A percentile compares a stretch with the other conserved stretches of the same genome.
phyloP scores from a whole-genome alignment of 2,329 filamentous ascomycete species.

The Botrytis paeoniae region DNA sequence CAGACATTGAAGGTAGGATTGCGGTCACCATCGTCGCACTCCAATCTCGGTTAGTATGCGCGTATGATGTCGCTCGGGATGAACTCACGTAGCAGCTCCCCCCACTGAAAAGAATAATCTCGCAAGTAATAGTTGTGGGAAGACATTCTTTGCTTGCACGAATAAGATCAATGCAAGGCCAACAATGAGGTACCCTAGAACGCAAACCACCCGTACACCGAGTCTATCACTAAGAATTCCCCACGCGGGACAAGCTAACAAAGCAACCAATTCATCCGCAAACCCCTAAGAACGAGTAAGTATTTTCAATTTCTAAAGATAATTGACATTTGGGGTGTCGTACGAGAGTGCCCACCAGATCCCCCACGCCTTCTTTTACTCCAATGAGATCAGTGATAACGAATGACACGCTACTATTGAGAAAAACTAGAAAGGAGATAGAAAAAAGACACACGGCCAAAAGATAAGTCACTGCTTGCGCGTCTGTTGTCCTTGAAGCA shows the following conservation, averaged over 20 bases:
- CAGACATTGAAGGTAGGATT: slow-evolving; percentile 71
- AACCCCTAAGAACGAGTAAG: slow-evolving; percentile 52
- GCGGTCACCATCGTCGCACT: slow-evolving; percentile 95
- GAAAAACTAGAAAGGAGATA: slow-evolving; percentile 85
- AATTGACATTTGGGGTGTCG: slow-evolving; percentile 9
- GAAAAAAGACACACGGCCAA: slow-evolving; percentile 80
- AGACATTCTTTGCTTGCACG: slow-evolving; percentile 82
- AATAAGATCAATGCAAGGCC: slow-evolving; percentile 74
- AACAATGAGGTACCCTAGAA: slow-evolving; percentile 78
- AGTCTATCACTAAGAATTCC: slow-evolving; percentile 73
- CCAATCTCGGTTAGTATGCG: slow-evolving; percentile 20
- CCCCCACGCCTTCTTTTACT: slow-evolving; percentile 68
- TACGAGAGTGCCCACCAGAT: slow-evolving; percentile 73
- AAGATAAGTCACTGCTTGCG: slow-evolving; percentile 71
- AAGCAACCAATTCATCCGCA: slow-evolving; percentile 76
- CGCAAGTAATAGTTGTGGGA: slow-evolving; percentile 82
- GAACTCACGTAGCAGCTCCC: slow-evolving; percentile 74
- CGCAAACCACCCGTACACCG: slow-evolving; percentile 69
- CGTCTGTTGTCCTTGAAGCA: slow-evolving; percentile 54
- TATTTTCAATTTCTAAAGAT: slow-evolving; percentile 11
- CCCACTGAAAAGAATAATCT: slow-evolving; percentile 86
- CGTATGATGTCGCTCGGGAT: slow-evolving; percentile 11
- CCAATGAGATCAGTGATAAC: slow-evolving; percentile 81
- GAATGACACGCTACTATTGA: slow-evolving; percentile 81
- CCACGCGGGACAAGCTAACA: slow-evolving; percentile 78